Conservation (phyloP, 441 rosid species). For the Populus hybrid region DNA sequence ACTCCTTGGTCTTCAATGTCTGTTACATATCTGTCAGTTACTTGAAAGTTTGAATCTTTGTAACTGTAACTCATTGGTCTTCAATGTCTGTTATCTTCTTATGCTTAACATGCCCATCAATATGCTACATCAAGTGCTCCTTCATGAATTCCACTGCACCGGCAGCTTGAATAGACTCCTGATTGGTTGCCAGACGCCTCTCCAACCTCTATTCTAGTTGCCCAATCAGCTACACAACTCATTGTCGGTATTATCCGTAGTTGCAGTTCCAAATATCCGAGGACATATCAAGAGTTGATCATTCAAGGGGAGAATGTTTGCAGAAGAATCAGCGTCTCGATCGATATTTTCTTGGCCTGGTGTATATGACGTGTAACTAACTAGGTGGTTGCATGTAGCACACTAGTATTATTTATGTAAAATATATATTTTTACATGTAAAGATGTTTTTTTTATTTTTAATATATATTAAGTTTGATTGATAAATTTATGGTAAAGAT, state of each 20-base stretch:
- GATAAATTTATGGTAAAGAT: no score
- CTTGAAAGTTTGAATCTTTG: no score
- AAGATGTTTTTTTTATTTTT: no score
- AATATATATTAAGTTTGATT: no score
- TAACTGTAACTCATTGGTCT: no score
- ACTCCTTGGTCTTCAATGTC: no score
- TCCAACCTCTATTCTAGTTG: slow-evolving; percentile 17
- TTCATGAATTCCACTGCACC: slow-evolving; percentile 23
- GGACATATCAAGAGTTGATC: background rate
- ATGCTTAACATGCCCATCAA: slow-evolving; percentile 5
- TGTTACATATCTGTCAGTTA: no score
- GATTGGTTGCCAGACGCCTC: slow-evolving; percentile 8
- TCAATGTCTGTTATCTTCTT: no score
- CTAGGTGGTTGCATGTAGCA: no score
- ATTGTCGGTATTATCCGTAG: background rate
- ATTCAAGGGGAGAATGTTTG: background rate
- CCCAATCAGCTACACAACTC: slow-evolving; percentile 25
- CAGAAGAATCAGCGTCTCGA: slow-evolving; percentile 15
- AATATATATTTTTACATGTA: no score
- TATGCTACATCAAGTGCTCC: background rate
- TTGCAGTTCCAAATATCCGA: background rate
- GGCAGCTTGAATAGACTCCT: slow-evolving; percentile 16
- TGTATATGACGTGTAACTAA: no score
- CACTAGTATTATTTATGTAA: no score
- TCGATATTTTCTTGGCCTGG: background rate